These are phyloP conservation scores for Trichoderma gracile DNA, from an alignment of 2,329 filamentous ascomycete species.

Conservation along the genomic window DNA sequence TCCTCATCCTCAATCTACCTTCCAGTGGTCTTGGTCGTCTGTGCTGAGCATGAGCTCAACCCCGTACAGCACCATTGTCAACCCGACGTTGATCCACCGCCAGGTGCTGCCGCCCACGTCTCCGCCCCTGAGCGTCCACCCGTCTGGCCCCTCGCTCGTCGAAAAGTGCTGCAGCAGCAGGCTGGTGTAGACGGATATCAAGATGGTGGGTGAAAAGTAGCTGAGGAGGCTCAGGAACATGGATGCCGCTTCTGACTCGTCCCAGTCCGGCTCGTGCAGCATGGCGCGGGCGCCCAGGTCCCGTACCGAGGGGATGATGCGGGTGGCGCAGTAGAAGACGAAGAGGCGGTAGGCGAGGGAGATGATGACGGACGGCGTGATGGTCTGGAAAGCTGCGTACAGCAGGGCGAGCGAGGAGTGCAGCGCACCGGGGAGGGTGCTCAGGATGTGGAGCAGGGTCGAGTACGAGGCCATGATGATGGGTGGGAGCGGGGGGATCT, in stretches of 20 bases:
- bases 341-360: slow-evolving; percentile 91
- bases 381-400: slow-evolving; percentile 88
- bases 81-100: slow-evolving; percentile 90
- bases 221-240: slow-evolving; percentile 79
- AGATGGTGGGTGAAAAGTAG: slow-evolving; percentile 91
- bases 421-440: slow-evolving; percentile 78
- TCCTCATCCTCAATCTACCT: slow-evolving; percentile 68
- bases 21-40: slow-evolving; percentile 91
- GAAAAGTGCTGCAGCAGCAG: slow-evolving; percentile 94
- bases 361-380: slow-evolving; percentile 93
- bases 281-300: slow-evolving; percentile 82
- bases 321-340: slow-evolving; percentile 91
- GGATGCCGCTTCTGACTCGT: slow-evolving; percentile 81
- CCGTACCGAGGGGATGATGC: slow-evolving; percentile 91
- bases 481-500: slow-evolving; percentile 92
- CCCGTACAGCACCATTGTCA: slow-evolving; percentile 86
- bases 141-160: slow-evolving; percentile 66
- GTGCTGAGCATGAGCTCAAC: slow-evolving; percentile 86
- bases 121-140: slow-evolving; percentile 85
- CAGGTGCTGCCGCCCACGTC: slow-evolving; percentile 80
- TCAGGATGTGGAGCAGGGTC: slow-evolving; percentile 80
- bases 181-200: slow-evolving; percentile 96
- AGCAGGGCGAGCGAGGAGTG: slow-evolving; percentile 84
- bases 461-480: slow-evolving; percentile 99
- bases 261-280: slow-evolving; percentile 79